phyloP scores from a whole-genome alignment of 371 early-diverging fungal genomes.

The Apophysomyces elegans region DNA sequence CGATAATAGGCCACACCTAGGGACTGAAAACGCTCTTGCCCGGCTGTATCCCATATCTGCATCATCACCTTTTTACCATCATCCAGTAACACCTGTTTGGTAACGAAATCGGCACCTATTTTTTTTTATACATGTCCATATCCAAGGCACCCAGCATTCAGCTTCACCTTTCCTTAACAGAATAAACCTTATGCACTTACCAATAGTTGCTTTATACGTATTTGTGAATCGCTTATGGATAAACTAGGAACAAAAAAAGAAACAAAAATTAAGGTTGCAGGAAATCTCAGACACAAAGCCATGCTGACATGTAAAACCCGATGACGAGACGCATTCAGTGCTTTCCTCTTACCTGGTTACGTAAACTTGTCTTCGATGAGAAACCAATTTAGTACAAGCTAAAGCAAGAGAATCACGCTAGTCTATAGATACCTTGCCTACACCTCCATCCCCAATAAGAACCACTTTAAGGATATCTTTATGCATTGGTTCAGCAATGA shows the following conservation, averaged over 20 bases:
- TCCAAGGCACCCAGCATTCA: constrained; percentile 16
- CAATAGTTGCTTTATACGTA: constrained; percentile 98
- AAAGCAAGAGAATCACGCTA: not conserved
- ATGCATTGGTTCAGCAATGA: constrained; percentile 21
- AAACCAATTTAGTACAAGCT: not conserved
- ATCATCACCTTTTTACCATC: constrained; percentile 74
- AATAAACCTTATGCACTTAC: constrained; percentile 34
- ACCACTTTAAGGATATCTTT: constrained; percentile 74
- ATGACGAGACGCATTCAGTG: too few relatives aligned
- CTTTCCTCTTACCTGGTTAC: constrained; percentile 48
- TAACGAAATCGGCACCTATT: constrained; percentile 86
- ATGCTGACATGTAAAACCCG: not conserved
- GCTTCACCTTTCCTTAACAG: not conserved
- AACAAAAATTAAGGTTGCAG: not conserved
- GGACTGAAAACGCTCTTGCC: constrained; percentile 98
- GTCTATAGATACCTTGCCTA: constrained; percentile 65
- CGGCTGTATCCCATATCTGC: constrained; percentile 93
- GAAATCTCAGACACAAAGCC: not conserved
- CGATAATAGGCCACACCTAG: constrained; percentile 98
- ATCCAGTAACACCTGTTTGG: constrained; percentile 83
- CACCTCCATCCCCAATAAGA: constrained; percentile 83
- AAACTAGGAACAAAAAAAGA: constrained; percentile 59
- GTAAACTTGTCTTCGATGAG: constrained; percentile 54
- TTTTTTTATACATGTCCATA: not conserved
- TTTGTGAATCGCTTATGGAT: constrained; percentile 92